Evolutionary conservation across 2,329 filamentous ascomycete genomes (phyloP).

Genomic region (Cladosporium sp.): DNA sequence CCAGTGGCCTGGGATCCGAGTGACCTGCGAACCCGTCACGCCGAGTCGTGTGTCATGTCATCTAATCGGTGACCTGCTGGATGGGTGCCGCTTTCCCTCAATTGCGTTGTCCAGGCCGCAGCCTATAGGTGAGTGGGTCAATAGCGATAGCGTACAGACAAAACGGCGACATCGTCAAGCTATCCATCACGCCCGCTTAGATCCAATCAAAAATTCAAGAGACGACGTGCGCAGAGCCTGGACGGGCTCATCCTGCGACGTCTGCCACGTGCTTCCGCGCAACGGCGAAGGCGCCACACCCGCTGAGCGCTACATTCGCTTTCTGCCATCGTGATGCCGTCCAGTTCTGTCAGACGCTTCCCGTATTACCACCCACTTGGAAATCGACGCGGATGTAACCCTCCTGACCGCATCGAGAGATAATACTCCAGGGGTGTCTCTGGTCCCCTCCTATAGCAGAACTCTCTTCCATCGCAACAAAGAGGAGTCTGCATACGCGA

Average conservation of each 20-base stretch:
- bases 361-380: slow-evolving; percentile 3
- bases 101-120: background rate
- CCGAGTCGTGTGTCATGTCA: background rate
- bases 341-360: background rate
- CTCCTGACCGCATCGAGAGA: background rate
- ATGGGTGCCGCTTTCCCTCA: background rate
- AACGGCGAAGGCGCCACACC: slow-evolving; percentile 11
- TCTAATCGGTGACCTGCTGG: background rate
- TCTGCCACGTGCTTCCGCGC: slow-evolving; percentile 7
- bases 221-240: background rate
- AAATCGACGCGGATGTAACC: background rate
- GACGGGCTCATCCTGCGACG: background rate
- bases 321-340: background rate
- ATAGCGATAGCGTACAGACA: background rate
- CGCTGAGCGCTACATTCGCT: background rate
- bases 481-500: background rate
- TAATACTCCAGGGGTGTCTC: background rate
- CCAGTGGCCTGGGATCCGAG: too few relatives aligned
- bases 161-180: background rate
- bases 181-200: background rate
- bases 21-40: too few relatives aligned
- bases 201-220: background rate
- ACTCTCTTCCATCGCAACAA: background rate
- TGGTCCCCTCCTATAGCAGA: background rate
- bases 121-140: background rate